Evolutionary conservation across 208 protist genomes (phyloP).

Genomic region (Leptomonas seymouri): DNA sequence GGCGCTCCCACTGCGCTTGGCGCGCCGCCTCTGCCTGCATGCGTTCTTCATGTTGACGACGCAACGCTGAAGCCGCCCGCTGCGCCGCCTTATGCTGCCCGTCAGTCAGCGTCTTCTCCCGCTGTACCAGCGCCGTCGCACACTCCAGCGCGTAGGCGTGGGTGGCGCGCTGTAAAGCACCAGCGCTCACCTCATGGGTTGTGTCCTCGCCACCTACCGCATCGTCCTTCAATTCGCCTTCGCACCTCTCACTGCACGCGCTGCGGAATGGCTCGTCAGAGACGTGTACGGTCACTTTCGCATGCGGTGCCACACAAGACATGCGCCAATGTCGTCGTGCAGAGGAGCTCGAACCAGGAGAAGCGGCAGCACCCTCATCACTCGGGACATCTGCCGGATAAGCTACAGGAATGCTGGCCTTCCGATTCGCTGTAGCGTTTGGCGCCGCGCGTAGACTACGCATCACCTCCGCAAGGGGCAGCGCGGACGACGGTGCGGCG

Average conservation of each 20-base stretch:
- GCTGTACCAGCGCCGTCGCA: background rate
- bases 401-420: conserved; percentile 15
- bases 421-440: background rate
- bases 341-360: background rate
- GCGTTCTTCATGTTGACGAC: conserved; percentile 19
- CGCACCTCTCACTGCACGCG: background rate
- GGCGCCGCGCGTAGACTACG: conserved; percentile 19
- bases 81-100: conserved; percentile 34
- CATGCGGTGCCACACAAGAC: conserved; percentile 23
- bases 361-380: background rate
- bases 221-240: background rate
- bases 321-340: conserved; percentile 16
- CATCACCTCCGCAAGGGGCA: conserved; percentile 17
- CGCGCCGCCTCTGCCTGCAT: conserved; percentile 4
- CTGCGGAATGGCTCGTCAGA: background rate
- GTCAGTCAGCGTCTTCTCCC: background rate
- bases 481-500: conserved; percentile 7
- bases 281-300: conserved; percentile 6
- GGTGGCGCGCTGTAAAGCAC: conserved; percentile 4
- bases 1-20: conserved; percentile 20
- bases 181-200: background rate
- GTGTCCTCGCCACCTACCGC: background rate
- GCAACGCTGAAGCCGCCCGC: conserved; percentile 32
- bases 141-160: conserved; percentile 4
- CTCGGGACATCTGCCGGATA: background rate